Evolutionary conservation across 768 basidiomycete genomes (phyloP).

Genomic region (Hypholoma sublateritium): DNA sequence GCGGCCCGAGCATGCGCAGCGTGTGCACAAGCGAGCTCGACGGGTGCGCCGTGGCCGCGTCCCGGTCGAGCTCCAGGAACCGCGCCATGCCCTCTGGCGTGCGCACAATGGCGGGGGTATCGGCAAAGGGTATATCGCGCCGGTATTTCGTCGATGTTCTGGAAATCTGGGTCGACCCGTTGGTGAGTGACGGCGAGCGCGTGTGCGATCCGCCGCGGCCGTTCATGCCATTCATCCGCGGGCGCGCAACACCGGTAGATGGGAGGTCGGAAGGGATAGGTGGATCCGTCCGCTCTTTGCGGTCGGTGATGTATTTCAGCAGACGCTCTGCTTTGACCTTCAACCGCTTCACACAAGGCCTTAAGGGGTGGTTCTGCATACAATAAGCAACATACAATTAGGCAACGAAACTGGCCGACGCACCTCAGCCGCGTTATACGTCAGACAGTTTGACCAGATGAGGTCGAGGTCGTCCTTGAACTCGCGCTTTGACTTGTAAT

Average conservation of each 20-base stretch:
- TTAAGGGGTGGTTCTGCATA: conserved; percentile 81
- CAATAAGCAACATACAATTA: neutral
- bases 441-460: conserved; percentile 95
- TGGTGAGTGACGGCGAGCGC: conserved; percentile 35
- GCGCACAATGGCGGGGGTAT: conserved; percentile 67
- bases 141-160: conserved; percentile 24
- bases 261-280: conserved; percentile 52
- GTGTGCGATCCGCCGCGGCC: conserved; percentile 34
- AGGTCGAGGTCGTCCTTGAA: conserved; percentile 94
- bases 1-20: conserved; percentile 36
- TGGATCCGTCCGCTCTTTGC: conserved; percentile 77
- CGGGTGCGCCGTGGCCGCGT: conserved; percentile 33
- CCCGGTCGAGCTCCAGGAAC: conserved; percentile 61
- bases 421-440: conserved; percentile 90
- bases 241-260: conserved; percentile 29
- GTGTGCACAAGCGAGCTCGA: conserved; percentile 23
- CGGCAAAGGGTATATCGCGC: conserved; percentile 55
- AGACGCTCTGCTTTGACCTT: conserved; percentile 83
- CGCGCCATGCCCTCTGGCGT: conserved; percentile 72
- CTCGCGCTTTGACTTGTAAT: conserved; percentile 91
- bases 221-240: conserved; percentile 44
- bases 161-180: conserved; percentile 25
- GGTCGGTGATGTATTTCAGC: conserved; percentile 86
- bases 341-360: conserved; percentile 78
- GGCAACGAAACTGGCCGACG: conserved; percentile 26